Conservation (phyloP, 176 grass and related monocot species). For the Triticum aestivum region DNA sequence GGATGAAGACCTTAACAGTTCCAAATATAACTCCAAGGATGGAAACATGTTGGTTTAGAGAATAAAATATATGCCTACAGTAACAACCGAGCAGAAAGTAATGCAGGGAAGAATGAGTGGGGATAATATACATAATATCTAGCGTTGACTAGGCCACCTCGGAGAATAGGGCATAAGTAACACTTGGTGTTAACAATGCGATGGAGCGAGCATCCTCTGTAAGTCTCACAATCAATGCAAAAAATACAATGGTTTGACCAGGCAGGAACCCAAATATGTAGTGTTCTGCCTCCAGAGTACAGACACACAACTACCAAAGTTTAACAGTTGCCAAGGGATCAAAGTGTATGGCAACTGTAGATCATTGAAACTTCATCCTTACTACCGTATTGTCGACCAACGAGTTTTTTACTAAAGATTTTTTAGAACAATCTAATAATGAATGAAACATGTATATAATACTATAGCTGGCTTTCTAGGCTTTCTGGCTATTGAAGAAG, state of each 20-base stretch:
- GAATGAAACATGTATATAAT: neutral
- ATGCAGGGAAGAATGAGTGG: neutral
- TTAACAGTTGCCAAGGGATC: neutral
- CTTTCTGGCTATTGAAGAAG: neutral
- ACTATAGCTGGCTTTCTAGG: neutral
- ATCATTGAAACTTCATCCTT: neutral
- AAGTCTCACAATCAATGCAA: neutral
- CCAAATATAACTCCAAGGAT: neutral
- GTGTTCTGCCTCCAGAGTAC: neutral
- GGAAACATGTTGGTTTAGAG: neutral
- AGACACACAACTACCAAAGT: neutral
- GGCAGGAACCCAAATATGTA: neutral
- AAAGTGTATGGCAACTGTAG: neutral
- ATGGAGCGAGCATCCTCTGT: neutral
- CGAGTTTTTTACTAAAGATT: neutral
- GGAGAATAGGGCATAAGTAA: neutral
- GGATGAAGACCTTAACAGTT: neutral
- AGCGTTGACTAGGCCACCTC: neutral
- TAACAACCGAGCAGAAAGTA: conserved; percentile 3
- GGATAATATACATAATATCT: neutral
- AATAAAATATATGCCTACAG: neutral
- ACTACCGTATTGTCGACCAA: neutral
- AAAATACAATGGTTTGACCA: conserved; percentile 9
- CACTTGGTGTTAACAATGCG: neutral
- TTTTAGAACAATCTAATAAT: neutral